Conservation (phyloP, 768 basidiomycete genomes). For the Tylopilus sp. region DNA sequence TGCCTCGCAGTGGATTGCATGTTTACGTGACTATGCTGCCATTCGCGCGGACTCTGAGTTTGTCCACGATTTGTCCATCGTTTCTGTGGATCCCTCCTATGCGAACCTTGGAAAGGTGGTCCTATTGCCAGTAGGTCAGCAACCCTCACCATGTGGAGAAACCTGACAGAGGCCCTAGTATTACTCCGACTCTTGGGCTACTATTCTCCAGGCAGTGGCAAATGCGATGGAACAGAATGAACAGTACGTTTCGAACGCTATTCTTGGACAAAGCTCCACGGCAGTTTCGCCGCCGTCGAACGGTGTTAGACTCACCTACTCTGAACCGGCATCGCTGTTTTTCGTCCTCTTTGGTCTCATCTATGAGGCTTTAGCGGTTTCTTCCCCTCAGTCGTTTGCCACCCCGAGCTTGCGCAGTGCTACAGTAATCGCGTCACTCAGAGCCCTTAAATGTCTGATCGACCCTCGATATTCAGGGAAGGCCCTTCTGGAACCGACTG, state of each 20-base stretch:
- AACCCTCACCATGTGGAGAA: neutral
- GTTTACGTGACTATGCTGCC: slow-evolving; percentile 88
- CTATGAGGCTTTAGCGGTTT: slow-evolving; percentile 76
- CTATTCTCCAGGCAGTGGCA: slow-evolving; percentile 83
- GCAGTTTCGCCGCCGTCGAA: slow-evolving; percentile 18
- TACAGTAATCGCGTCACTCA: slow-evolving; percentile 60
- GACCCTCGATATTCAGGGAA: slow-evolving; percentile 76
- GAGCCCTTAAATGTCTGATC: slow-evolving; percentile 78
- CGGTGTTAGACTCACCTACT: slow-evolving; percentile 25
- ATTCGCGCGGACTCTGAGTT: slow-evolving; percentile 88
- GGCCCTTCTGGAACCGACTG: slow-evolving; percentile 72
- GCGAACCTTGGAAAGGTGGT: slow-evolving; percentile 90
- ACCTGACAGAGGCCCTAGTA: slow-evolving; percentile 50
- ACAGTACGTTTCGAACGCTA: slow-evolving; percentile 66
- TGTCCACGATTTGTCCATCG: slow-evolving; percentile 68
- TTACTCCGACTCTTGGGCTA: slow-evolving; percentile 77
- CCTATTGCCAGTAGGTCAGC: slow-evolving; percentile 71
- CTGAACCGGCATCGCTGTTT: slow-evolving; percentile 78
- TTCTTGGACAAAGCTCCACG: slow-evolving; percentile 59
- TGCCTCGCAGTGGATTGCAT: slow-evolving; percentile 82
- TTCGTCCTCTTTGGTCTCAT: slow-evolving; percentile 91
- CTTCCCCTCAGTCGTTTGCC: slow-evolving; percentile 56
- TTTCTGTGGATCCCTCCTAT: slow-evolving; percentile 77
- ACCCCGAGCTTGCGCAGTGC: slow-evolving; percentile 39
- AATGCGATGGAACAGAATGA: slow-evolving; percentile 71